Evolutionary conservation across 441 rosid species (phyloP).

Genomic region (Erysimum pusillum): DNA sequence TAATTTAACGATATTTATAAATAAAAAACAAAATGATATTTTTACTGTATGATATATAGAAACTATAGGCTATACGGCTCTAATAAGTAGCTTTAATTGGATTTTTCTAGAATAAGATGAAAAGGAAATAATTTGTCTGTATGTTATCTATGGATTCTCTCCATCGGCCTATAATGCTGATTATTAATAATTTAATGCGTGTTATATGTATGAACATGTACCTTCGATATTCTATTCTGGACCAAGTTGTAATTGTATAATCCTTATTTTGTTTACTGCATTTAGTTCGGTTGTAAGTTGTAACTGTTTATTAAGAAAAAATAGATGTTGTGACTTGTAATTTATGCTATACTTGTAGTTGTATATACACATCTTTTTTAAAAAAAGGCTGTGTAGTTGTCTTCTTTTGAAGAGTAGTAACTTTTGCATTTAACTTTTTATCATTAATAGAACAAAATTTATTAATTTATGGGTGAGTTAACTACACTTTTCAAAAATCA

Average conservation of each 20-base stretch:
- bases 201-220: slow-evolving; percentile 34
- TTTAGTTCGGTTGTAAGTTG: slow-evolving; percentile 29
- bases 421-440: too few species aligned
- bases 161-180: background rate
- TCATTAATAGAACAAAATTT: too few species aligned
- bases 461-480: too few species aligned
- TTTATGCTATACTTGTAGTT: slow-evolving; percentile 5
- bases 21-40: background rate
- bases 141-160: slow-evolving; percentile 41
- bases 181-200: slow-evolving; percentile 10
- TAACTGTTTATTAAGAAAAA: slow-evolving; percentile 24
- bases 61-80: slow-evolving; percentile 34
- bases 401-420: slow-evolving; percentile 6
- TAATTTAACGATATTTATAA: slow-evolving; percentile 26
- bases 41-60: background rate
- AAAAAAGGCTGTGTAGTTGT: background rate
- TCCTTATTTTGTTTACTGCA: background rate
- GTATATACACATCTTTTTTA: slow-evolving; percentile 3
- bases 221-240: slow-evolving; percentile 26
- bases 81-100: slow-evolving; percentile 39
- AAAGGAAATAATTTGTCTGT: slow-evolving; percentile 48
- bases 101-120: slow-evolving; percentile 46
- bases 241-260: slow-evolving; percentile 37
- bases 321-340: slow-evolving; percentile 19
- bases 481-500: too few species aligned